Evolutionary conservation across 306 rosid genomes (phyloP).

Genomic region (Quercus dentata): DNA sequence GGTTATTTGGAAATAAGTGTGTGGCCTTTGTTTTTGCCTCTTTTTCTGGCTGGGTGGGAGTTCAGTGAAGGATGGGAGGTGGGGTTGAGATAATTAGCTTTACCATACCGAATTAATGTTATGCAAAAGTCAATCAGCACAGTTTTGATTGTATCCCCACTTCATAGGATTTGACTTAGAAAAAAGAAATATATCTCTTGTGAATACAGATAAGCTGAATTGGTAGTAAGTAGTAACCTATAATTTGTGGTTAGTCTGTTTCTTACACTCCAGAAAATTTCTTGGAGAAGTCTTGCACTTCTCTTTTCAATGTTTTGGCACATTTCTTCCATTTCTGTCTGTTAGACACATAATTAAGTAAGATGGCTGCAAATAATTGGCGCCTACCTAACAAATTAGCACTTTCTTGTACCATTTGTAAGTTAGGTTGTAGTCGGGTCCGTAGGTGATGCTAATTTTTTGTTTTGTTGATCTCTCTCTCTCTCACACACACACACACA

Average conservation of each 20-base stretch:
- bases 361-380: background rate
- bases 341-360: background rate
- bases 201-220: background rate
- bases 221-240: background rate
- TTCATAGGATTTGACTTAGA: background rate
- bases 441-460: background rate
- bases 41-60: background rate
- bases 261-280: background rate
- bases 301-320: background rate
- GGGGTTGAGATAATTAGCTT: background rate
- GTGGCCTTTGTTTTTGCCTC: too few relatives aligned
- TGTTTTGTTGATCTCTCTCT: background rate
- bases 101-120: background rate
- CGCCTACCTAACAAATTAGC: background rate
- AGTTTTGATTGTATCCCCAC: too few relatives aligned
- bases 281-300: background rate
- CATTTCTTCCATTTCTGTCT: background rate
- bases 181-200: background rate
- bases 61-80: background rate
- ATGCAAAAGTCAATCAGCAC: background rate
- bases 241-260: background rate
- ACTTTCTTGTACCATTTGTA: background rate
- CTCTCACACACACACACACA: accelerated
- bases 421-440: background rate
- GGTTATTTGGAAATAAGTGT: background rate